Conservation (phyloP, 805 yeast species). For the Tetrapisispora taiwanensis region DNA sequence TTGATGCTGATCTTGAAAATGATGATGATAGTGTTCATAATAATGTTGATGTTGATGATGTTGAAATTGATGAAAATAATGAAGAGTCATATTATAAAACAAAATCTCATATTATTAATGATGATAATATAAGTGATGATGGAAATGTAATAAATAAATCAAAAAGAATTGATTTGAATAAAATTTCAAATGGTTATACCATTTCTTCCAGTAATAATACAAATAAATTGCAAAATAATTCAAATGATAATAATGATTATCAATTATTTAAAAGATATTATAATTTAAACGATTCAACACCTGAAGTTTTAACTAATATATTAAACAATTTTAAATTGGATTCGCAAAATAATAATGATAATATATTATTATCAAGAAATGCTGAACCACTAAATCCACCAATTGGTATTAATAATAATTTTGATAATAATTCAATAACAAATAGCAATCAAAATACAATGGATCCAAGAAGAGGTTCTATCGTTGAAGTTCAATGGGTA, state of each 20-base stretch:
- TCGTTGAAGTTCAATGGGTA: conserved; percentile 27
- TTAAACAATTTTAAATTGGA: conserved; percentile 14
- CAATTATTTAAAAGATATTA: conserved; percentile 23
- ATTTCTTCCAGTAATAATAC: background rate
- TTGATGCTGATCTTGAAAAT: too few relatives aligned
- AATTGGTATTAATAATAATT: background rate
- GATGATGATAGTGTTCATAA: too few relatives aligned
- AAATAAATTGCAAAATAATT: background rate
- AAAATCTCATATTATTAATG: background rate
- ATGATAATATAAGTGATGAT: too few relatives aligned
- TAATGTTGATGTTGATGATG: too few relatives aligned
- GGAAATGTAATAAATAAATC: too few relatives aligned
- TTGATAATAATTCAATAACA: too few relatives aligned
- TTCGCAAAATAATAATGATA: background rate
- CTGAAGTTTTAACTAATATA: conserved; percentile 18
- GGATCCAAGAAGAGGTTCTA: conserved; percentile 18
- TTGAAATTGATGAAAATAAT: background rate
- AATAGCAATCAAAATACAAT: too few relatives aligned
- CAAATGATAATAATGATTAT: conserved; percentile 6
- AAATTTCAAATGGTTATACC: too few relatives aligned
- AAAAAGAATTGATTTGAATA: too few relatives aligned
- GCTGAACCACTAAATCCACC: conserved; percentile 4
- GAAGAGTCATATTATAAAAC: background rate
- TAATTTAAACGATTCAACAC: conserved; percentile 16
- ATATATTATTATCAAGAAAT: background rate